A percentile compares a stretch with the other conserved stretches of the same genome.
Evolutionary conservation across 2,329 filamentous ascomycete genomes (phyloP).

Genomic region (Fusarium pseudoanthophilum): DNA sequence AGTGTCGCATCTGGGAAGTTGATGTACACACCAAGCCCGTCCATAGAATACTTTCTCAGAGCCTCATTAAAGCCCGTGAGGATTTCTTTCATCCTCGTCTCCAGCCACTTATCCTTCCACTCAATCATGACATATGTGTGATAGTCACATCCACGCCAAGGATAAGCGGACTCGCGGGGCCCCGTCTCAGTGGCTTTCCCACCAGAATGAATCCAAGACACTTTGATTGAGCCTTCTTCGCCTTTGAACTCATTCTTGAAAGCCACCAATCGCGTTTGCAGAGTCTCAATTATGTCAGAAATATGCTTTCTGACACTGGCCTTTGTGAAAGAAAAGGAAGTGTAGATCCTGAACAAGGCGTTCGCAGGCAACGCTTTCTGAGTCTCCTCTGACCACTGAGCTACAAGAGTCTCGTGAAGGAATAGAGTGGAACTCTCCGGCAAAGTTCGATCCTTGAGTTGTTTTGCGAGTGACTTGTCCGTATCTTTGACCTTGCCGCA

Average conservation of each 20-base stretch:
- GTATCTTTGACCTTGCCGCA: rapidly evolving
- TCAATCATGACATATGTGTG: constrained; percentile 47
- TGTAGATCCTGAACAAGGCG: neutral
- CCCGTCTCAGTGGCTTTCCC: constrained; percentile 11
- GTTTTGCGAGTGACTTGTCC: neutral
- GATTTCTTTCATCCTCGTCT: constrained; percentile 38
- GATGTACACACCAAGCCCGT: constrained; percentile 40
- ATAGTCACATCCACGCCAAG: constrained; percentile 45
- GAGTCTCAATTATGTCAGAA: neutral
- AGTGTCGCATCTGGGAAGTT: constrained; percentile 45
- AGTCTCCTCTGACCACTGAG: constrained; percentile 10
- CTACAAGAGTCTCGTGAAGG: neutral
- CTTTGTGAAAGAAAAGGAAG: neutral
- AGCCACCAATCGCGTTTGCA: constrained; percentile 10
- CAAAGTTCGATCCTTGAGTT: constrained; percentile 39
- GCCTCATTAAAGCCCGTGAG: neutral
- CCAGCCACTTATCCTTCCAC: constrained; percentile 49
- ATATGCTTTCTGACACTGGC: neutral
- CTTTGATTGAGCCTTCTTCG: constrained; percentile 30
- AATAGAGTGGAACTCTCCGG: neutral
- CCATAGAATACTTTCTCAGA: constrained; percentile 37
- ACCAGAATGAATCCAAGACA: constrained; percentile 46
- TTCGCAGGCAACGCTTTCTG: neutral
- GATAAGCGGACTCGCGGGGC: constrained; percentile 39
- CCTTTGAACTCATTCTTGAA: constrained; percentile 36